phyloP scores from a whole-genome alignment of 208 protist species.

The Phytomonas francai region DNA sequence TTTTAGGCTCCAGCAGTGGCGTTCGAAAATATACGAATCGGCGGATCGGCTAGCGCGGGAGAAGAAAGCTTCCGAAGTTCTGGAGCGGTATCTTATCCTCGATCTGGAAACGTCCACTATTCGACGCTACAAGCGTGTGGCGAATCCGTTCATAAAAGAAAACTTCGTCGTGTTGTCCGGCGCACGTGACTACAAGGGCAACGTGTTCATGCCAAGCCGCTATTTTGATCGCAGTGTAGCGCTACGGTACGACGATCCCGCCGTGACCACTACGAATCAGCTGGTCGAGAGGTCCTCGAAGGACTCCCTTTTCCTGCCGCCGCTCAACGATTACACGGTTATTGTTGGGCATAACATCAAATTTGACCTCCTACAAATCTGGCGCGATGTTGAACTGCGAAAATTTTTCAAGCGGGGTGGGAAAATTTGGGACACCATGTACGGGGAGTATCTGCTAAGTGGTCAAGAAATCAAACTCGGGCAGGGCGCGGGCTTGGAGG shows the following conservation, averaged over 20 bases:
- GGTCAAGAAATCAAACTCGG: conserved; percentile 85
- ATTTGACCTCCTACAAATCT: conserved; percentile 89
- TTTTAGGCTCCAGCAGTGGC: conserved; percentile 84
- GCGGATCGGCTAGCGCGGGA: conserved; percentile 65
- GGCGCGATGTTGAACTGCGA: conserved; percentile 76
- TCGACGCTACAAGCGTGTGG: conserved; percentile 84
- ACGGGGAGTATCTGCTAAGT: conserved; percentile 86
- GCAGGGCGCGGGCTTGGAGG: conserved; percentile 76
- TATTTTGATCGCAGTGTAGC: conserved; percentile 79
- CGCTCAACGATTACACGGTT: conserved; percentile 86
- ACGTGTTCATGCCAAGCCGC: conserved; percentile 74
- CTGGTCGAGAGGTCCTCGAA: conserved; percentile 74
- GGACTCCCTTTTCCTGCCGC: conserved; percentile 80
- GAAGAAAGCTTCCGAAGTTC: conserved; percentile 37
- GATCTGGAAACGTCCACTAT: conserved; percentile 89
- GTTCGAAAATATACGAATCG: conserved; percentile 80
- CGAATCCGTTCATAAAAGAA: conserved; percentile 85
- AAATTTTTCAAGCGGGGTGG: conserved; percentile 79
- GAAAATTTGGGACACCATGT: conserved; percentile 92
- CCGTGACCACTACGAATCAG: conserved; percentile 47
- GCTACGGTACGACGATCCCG: conserved; percentile 70
- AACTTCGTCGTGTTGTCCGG: conserved; percentile 89
- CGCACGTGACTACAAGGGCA: conserved; percentile 80
- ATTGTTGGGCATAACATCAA: conserved; percentile 92
- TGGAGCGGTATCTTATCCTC: conserved; percentile 75